phyloP scores from a whole-genome alignment of 2,329 filamentous ascomycete species.

The Nothophoma quercina region DNA sequence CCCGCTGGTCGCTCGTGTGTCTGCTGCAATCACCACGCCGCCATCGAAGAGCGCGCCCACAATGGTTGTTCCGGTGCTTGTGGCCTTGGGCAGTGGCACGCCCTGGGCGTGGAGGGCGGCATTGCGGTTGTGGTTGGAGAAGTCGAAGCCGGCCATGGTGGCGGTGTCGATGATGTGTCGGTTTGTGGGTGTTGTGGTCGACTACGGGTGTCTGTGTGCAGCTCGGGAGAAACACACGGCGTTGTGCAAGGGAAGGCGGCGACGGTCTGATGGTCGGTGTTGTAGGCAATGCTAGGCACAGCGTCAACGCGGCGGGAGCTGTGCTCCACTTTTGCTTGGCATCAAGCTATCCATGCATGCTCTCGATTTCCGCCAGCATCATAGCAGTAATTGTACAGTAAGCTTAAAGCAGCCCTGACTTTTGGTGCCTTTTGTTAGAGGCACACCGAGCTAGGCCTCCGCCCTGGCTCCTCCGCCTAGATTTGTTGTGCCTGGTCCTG shows the following conservation, averaged over 20 bases:
- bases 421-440: slow-evolving; percentile 11
- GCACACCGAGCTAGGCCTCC: slow-evolving; percentile 14
- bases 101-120: slow-evolving; percentile 92
- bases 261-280: background rate
- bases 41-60: slow-evolving; percentile 97
- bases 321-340: slow-evolving; percentile 9
- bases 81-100: slow-evolving; percentile 94
- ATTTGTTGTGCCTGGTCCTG: slow-evolving; percentile 17
- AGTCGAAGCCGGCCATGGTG: slow-evolving; percentile 80
- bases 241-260: background rate
- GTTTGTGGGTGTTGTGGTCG: background rate
- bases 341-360: slow-evolving; percentile 1
- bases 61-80: slow-evolving; percentile 98
- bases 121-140: slow-evolving; percentile 99
- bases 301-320: slow-evolving; percentile 13
- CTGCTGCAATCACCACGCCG: slow-evolving; percentile 97
- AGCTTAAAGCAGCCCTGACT: background rate
- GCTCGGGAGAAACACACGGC: background rate
- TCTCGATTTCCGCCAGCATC: slow-evolving; percentile 1
- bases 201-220: background rate
- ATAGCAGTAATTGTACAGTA: background rate
- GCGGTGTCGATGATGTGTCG: slow-evolving; percentile 7
- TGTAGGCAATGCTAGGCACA: background rate
- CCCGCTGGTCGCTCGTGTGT: slow-evolving; percentile 95
- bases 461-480: slow-evolving; percentile 16